Evolutionary conservation across 2,329 filamentous ascomycete species (phyloP).

Genomic region (Stemphylium beticola): DNA sequence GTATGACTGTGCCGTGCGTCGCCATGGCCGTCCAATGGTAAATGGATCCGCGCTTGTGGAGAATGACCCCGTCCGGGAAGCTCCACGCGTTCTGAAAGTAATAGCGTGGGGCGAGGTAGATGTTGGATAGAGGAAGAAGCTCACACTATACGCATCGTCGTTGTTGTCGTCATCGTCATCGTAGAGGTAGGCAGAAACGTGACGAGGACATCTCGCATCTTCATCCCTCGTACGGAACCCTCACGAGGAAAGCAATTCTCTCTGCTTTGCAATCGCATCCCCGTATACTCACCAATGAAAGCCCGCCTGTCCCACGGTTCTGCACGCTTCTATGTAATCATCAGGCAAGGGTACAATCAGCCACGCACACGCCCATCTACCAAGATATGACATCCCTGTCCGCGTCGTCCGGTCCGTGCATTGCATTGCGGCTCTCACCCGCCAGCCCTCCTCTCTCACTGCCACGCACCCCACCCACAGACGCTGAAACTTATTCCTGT

Average conservation of each 20-base stretch:
- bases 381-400: not conserved
- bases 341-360: constrained; percentile 10
- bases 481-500: constrained; percentile 39
- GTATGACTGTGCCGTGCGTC: constrained; percentile 40
- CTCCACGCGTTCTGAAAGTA: not conserved
- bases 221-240: not conserved
- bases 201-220: not conserved
- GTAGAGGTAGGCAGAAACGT: constrained; percentile 6
- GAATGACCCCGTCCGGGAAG: not conserved
- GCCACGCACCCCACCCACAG: constrained; percentile 27
- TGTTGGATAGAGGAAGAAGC: constrained; percentile 8
- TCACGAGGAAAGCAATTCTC: not conserved
- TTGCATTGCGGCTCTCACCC: constrained; percentile 30
- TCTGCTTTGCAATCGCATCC: constrained; percentile 9
- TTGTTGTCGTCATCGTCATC: not conserved
- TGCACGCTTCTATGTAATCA: constrained; percentile 14
- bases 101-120: constrained; percentile 9
- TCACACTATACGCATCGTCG: not conserved
- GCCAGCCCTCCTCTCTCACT: constrained; percentile 18
- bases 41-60: constrained; percentile 13
- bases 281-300: constrained; percentile 1
- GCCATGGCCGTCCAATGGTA: constrained; percentile 23
- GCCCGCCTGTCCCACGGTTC: not conserved
- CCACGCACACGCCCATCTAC: constrained; percentile 9
- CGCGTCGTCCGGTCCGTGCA: constrained; percentile 4